These are phyloP conservation scores for Penicillium turbatum DNA, from an alignment of 495 filamentous ascomycete genomes.

Conservation along the genomic window DNA sequence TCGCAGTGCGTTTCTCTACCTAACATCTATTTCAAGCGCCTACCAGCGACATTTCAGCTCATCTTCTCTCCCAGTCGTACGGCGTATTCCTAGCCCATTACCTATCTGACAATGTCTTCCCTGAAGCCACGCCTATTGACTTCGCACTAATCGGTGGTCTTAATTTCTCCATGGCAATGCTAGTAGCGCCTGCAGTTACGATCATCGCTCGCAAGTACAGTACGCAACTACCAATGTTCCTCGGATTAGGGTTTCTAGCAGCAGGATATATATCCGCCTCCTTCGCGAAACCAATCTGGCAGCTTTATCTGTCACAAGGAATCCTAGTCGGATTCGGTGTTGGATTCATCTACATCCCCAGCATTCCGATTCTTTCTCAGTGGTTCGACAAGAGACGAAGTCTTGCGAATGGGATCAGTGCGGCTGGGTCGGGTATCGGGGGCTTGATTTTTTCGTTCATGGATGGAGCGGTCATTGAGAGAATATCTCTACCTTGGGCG, in stretches of 20 bases:
- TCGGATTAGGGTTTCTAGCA: constrained; percentile 39
- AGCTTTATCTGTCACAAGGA: constrained; percentile 50
- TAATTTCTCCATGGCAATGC: not conserved
- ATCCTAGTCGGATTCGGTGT: constrained; percentile 47
- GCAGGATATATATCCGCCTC: constrained; percentile 43
- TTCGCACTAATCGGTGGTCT: constrained; percentile 15
- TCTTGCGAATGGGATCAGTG: constrained; percentile 47
- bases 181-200: constrained; percentile 9
- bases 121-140: constrained; percentile 4
- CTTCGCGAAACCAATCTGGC: constrained; percentile 45
- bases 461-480: constrained; percentile 17
- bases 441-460: constrained; percentile 49
- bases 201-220: constrained; percentile 33
- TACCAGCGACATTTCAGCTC: not conserved
- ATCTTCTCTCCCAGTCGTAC: constrained; percentile 10
- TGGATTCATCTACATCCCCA: constrained; percentile 48
- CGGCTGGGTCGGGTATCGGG: constrained; percentile 48
- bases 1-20: not conserved
- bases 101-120: constrained; percentile 5
- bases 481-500: constrained; percentile 56
- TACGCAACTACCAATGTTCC: constrained; percentile 35
- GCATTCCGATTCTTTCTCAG: constrained; percentile 44
- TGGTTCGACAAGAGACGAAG: constrained; percentile 49
- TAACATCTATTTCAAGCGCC: not conserved
- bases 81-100: constrained; percentile 13